Percentiles rank a stretch among this genome's conserved stretches.
These are phyloP conservation scores for Gastrolobium villosum DNA, from an alignment of 306 rosid species.

Conservation along the genomic window DNA sequence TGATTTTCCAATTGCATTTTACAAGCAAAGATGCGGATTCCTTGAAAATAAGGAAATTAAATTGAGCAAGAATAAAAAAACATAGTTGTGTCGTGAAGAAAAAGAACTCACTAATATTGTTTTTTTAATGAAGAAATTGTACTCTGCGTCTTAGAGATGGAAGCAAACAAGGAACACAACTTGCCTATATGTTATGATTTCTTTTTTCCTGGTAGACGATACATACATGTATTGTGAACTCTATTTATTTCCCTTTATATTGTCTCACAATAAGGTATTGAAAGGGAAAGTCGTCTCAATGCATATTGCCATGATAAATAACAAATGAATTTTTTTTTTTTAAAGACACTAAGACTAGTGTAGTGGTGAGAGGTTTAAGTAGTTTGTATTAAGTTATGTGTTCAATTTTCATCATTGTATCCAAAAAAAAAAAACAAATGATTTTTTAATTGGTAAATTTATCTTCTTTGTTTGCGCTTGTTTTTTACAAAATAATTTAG, in stretches of 20 bases:
- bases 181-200: not conserved
- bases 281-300: not conserved
- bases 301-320: not conserved
- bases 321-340: not conserved
- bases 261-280: not conserved
- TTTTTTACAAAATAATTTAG: not conserved
- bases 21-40: constrained; percentile 6
- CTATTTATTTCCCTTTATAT: not conserved
- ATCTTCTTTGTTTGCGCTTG: not conserved
- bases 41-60: constrained; percentile 7
- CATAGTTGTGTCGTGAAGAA: constrained; percentile 16
- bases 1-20: not conserved
- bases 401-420: too few species aligned
- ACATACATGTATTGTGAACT: not conserved
- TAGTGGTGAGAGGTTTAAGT: too few species aligned
- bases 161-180: not conserved
- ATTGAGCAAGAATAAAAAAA: constrained; percentile 20
- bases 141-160: constrained; percentile 2
- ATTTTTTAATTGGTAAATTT: not conserved
- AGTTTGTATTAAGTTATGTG: too few species aligned
- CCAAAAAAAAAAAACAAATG: not conserved
- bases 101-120: not conserved
- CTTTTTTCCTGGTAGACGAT: not conserved
- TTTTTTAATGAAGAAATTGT: constrained; percentile 11
- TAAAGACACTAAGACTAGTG: too few species aligned